Conservation (phyloP, 257 asterid genomes). For the Solanum neorickii region DNA sequence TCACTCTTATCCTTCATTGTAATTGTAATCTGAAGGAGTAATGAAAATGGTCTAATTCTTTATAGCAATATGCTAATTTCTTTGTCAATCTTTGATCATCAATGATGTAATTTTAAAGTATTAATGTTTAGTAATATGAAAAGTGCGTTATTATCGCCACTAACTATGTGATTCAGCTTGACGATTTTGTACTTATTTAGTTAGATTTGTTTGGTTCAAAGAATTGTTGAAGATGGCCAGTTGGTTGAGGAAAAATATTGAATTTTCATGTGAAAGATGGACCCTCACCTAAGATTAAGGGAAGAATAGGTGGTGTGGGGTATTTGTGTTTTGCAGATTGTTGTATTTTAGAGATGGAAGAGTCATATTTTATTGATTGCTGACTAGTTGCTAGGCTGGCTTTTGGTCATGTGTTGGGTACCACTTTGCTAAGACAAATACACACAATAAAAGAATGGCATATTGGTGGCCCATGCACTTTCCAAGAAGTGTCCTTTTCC, state of each 20-base stretch:
- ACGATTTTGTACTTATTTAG: neutral
- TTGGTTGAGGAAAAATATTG: neutral
- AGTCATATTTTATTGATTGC: neutral
- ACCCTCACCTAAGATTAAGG: neutral
- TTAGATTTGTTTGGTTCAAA: neutral
- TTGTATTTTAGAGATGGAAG: neutral
- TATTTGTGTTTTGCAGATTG: neutral
- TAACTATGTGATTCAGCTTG: neutral
- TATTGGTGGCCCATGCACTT: neutral
- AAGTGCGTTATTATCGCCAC: neutral
- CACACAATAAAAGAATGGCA: neutral
- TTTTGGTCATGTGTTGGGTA: neutral
- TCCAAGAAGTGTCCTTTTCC: neutral
- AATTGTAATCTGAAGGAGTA: slow-evolving; percentile 1
- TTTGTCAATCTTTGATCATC: neutral
- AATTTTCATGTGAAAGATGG: neutral
- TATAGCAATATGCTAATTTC: neutral
- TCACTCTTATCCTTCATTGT: slow-evolving; percentile 2
- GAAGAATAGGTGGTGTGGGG: neutral
- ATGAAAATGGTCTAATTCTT: neutral
- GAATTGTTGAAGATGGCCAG: neutral
- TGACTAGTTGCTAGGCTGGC: slow-evolving; percentile 6
- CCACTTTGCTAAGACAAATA: neutral
- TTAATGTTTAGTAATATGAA: neutral
- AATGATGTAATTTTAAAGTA: neutral